Conservation (phyloP, 164 flowering plant genomes). For the Piper longum region DNA sequence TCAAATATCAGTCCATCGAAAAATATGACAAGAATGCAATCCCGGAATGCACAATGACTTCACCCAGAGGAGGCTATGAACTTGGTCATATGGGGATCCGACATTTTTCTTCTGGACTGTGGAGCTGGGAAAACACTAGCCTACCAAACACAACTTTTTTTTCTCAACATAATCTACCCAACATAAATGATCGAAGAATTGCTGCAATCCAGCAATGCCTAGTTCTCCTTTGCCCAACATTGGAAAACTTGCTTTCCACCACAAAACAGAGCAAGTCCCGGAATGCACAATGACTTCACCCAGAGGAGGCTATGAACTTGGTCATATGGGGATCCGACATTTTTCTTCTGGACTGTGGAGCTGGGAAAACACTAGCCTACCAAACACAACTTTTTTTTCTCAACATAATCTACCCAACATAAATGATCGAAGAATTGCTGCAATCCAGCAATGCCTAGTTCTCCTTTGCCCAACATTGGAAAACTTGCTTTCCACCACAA, state of each 20-base stretch:
- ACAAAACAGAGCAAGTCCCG: not conserved
- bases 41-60: not conserved
- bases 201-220: too few species aligned
- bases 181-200: not conserved
- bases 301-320: not conserved
- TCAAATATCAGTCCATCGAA: not conserved
- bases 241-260: not conserved
- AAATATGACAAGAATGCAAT: not conserved
- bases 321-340: not conserved
- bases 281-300: not conserved
- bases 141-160: too few species aligned
- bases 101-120: not conserved
- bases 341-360: not conserved
- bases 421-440: not conserved
- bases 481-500: not conserved
- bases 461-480: too few species aligned
- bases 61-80: not conserved
- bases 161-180: not conserved
- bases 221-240: too few species aligned
- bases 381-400: too few species aligned
- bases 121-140: not conserved
- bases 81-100: not conserved
- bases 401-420: not conserved
- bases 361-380: not conserved
- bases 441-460: too few species aligned